Conservation (phyloP, 2,329 filamentous ascomycete genomes). For the Trichoderma polysporum region DNA sequence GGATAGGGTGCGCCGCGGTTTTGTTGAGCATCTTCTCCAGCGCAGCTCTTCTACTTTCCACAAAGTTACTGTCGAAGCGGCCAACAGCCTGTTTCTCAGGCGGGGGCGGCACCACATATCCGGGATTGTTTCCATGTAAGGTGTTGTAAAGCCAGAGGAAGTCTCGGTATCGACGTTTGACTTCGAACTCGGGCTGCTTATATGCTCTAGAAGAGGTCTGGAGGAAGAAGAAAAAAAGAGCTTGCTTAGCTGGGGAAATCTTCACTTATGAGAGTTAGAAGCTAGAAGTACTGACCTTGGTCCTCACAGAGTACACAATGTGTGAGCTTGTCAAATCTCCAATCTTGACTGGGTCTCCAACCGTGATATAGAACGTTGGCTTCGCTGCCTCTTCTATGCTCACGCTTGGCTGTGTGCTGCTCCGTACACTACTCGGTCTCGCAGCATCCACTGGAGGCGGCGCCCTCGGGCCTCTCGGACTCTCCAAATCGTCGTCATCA, state of each 20-base stretch:
- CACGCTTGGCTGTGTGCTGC: slow-evolving; percentile 70
- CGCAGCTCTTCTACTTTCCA: slow-evolving; percentile 86
- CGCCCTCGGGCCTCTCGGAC: slow-evolving; percentile 53
- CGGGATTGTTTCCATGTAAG: slow-evolving; percentile 90
- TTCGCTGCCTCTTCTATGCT: slow-evolving; percentile 92
- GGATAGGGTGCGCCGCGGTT: slow-evolving; percentile 79
- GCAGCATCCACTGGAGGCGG: slow-evolving; percentile 65
- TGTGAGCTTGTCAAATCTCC: slow-evolving; percentile 95
- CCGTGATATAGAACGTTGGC: slow-evolving; percentile 83
- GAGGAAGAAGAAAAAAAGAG: neutral
- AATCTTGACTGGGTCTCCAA: slow-evolving; percentile 97
- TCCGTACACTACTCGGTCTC: slow-evolving; percentile 50
- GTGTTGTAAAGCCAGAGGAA: slow-evolving; percentile 98
- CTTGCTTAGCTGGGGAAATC: neutral
- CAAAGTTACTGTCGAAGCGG: slow-evolving; percentile 93
- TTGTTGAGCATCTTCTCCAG: slow-evolving; percentile 98
- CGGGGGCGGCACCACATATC: slow-evolving; percentile 90
- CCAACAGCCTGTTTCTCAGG: slow-evolving; percentile 98
- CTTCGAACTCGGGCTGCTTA: slow-evolving; percentile 85
- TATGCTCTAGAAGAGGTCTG: slow-evolving; percentile 96
- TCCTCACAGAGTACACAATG: slow-evolving; percentile 94
- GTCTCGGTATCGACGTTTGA: slow-evolving; percentile 91
- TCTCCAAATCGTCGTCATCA: slow-evolving; percentile 62
- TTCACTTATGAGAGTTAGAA: neutral
- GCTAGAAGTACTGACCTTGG: slow-evolving; percentile 61